These are phyloP conservation scores for Neocallimastix lanati DNA, from an alignment of 192 early-diverging fungal species.

Conservation along the genomic window DNA sequence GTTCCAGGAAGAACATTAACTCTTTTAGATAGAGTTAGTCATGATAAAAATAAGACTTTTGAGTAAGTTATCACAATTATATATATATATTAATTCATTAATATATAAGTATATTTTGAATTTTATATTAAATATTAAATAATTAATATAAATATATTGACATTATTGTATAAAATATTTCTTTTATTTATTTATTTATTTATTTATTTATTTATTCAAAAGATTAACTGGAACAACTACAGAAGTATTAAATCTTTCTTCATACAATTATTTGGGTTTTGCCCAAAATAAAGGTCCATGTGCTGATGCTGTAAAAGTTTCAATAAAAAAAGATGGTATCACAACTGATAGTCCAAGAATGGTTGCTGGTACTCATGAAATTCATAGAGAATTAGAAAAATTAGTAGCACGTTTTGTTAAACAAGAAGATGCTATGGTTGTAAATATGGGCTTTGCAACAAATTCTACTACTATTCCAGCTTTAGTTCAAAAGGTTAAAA, in stretches of 20 bases:
- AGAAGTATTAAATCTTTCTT: slow-evolving; percentile 78
- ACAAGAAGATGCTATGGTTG: slow-evolving; percentile 63
- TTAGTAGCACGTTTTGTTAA: slow-evolving; percentile 82
- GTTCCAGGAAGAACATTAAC: slow-evolving; percentile 76
- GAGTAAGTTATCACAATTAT: slow-evolving; percentile 7
- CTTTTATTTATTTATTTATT: no score
- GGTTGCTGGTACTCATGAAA: slow-evolving; percentile 41
- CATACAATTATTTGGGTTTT: slow-evolving; percentile 97
- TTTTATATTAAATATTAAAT: no score
- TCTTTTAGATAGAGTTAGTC: slow-evolving; percentile 67
- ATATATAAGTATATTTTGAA: no score
- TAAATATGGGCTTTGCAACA: slow-evolving; percentile 94
- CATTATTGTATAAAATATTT: no score
- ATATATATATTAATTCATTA: no score
- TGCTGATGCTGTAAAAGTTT: slow-evolving; percentile 74
- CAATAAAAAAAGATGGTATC: slow-evolving; percentile 54
- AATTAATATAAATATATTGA: no score
- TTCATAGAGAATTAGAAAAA: slow-evolving; percentile 62
- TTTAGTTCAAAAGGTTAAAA: slow-evolving; percentile 32
- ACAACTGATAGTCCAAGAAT: slow-evolving; percentile 39
- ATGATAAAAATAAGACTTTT: slow-evolving; percentile 71
- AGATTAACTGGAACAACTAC: slow-evolving; percentile 55
- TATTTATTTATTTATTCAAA: no score
- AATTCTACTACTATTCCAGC: slow-evolving; percentile 88
- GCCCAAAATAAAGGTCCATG: slow-evolving; percentile 83